phyloP scores from a whole-genome alignment of 2,329 filamentous ascomycete genomes.

The Ciborinia camelliae region DNA sequence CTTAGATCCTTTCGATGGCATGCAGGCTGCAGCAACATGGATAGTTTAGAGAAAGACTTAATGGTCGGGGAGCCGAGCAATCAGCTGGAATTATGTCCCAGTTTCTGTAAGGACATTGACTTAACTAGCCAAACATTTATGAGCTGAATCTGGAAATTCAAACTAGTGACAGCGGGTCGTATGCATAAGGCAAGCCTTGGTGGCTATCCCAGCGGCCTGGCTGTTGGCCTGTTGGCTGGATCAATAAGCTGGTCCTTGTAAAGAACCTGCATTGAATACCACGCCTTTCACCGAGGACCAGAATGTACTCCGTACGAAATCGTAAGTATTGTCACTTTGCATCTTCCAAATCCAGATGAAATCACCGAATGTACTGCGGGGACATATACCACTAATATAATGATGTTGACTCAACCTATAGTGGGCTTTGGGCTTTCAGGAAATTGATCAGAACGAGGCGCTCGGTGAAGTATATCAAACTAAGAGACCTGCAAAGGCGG shows the following conservation, averaged over 20 bases:
- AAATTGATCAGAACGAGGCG: no score
- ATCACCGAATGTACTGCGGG: neutral
- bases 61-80: neutral
- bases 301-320: conserved; percentile 4
- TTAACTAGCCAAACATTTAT: neutral
- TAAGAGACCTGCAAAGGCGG: neutral
- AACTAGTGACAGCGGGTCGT: neutral
- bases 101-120: neutral
- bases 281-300: neutral
- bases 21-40: neutral
- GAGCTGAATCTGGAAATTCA: neutral
- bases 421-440: neutral
- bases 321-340: conserved; percentile 2
- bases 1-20: neutral
- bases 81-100: neutral
- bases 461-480: neutral
- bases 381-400: neutral
- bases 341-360: neutral
- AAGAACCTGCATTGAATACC: neutral
- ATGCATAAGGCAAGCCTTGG: neutral
- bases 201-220: conserved; percentile 7
- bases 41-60: neutral
- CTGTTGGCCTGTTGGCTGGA: neutral
- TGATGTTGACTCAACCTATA: neutral
- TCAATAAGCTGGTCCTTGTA: neutral